Conservation (phyloP, 768 basidiomycete genomes). For the Tricholoma bakamatsutake region DNA sequence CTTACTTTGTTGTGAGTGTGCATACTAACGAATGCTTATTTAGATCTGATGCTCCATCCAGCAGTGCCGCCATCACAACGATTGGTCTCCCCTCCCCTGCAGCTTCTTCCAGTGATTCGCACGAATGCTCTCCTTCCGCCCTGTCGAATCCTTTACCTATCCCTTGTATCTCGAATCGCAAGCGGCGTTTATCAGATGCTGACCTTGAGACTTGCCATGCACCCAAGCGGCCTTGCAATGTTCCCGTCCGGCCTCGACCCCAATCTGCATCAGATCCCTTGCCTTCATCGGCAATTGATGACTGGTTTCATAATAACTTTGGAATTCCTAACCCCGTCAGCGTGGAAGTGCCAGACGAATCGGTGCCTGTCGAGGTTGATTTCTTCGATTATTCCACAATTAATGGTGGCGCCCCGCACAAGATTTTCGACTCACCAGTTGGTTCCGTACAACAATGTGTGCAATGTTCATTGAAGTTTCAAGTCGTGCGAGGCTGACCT, state of each 20-base stretch:
- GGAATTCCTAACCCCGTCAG: constrained; percentile 21
- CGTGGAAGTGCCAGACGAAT: constrained; percentile 16
- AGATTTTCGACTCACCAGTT: not conserved
- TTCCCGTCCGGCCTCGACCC: constrained; percentile 12
- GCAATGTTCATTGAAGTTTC: not conserved
- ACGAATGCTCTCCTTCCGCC: not conserved
- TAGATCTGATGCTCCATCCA: not conserved
- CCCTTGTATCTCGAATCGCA: constrained; percentile 19
- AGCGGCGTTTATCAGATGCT: constrained; percentile 32
- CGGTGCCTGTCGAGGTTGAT: constrained; percentile 23
- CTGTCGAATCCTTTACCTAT: constrained; percentile 2
- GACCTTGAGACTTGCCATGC: constrained; percentile 6
- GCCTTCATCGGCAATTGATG: constrained; percentile 20
- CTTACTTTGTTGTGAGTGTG: not conserved
- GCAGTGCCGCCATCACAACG: not conserved
- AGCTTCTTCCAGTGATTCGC: constrained; percentile 4
- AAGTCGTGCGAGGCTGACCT: not conserved
- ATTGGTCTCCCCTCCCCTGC: constrained; percentile 9
- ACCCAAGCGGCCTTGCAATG: constrained; percentile 21
- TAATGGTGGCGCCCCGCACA: not conserved
- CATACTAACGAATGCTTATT: not conserved
- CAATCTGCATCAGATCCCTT: constrained; percentile 27
- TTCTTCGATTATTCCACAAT: constrained; percentile 22
- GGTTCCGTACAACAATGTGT: not conserved
- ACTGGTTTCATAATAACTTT: constrained; percentile 30